Evolutionary conservation across 2,329 filamentous ascomycete species (phyloP).

Genomic region (Hymenotorrendiella dingleyae): DNA sequence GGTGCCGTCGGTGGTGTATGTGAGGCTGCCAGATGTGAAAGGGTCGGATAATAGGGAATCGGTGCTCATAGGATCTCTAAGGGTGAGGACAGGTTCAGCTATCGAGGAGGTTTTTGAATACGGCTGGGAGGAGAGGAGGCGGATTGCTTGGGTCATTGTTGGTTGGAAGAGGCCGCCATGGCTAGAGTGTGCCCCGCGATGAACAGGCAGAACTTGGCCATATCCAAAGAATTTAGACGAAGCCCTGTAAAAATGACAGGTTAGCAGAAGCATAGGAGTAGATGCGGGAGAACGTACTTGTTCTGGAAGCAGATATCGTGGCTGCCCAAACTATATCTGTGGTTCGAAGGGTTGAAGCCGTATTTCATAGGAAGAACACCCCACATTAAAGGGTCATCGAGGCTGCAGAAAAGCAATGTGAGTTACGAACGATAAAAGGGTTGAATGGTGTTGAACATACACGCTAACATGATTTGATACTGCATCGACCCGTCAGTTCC

Average conservation of each 20-base stretch:
- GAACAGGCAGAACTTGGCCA: slow-evolving; percentile 86
- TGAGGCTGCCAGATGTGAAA: slow-evolving; percentile 42
- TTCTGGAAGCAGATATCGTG: slow-evolving; percentile 95
- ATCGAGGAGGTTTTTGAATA: slow-evolving; percentile 31
- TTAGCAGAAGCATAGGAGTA: slow-evolving; percentile 7
- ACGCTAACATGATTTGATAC: slow-evolving; percentile 86
- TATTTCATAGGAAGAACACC: slow-evolving; percentile 76
- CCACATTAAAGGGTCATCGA: slow-evolving; percentile 95
- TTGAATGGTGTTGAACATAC: slow-evolving; percentile 49
- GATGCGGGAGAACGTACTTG: slow-evolving; percentile 47
- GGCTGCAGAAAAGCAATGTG: slow-evolving; percentile 42
- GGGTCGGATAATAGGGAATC: slow-evolving; percentile 33
- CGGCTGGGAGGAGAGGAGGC: slow-evolving; percentile 63
- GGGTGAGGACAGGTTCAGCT: slow-evolving; percentile 24
- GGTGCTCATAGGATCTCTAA: not conserved
- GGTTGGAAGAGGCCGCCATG: slow-evolving; percentile 86
- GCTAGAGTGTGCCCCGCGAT: slow-evolving; percentile 66
- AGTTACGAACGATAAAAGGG: slow-evolving; percentile 4
- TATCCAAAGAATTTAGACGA: slow-evolving; percentile 80
- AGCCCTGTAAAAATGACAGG: no score
- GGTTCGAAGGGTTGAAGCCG: slow-evolving; percentile 63
- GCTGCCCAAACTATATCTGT: slow-evolving; percentile 85
- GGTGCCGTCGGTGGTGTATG: slow-evolving; percentile 59
- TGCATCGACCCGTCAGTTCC: slow-evolving; percentile 31
- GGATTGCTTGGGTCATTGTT: slow-evolving; percentile 78